Conservation (phyloP, 768 basidiomycete genomes). For the Boletus rubropictus region DNA sequence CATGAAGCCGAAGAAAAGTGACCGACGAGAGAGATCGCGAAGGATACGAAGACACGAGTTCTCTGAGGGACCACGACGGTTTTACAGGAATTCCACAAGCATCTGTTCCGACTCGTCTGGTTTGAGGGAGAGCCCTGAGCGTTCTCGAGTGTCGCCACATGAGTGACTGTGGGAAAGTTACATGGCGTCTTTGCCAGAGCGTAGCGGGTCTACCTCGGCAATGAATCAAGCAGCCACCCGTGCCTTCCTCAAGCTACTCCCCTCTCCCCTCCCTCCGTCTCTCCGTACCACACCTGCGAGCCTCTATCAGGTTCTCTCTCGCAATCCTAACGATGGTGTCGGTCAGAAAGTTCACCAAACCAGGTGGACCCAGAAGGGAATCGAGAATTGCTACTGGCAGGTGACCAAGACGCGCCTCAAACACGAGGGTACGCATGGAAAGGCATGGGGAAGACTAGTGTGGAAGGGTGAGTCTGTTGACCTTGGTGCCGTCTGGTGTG, state of each 20-base stretch:
- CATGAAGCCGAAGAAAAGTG: conserved; percentile 60
- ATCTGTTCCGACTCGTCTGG: conserved; percentile 37
- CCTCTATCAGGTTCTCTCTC: conserved; percentile 67
- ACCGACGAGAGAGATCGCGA: conserved; percentile 52
- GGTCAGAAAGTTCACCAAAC: conserved; percentile 66
- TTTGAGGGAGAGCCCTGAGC: conserved; percentile 1
- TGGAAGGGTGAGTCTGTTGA: conserved; percentile 61
- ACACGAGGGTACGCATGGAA: conserved; percentile 67
- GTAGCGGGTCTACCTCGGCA: background rate
- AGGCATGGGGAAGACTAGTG: conserved; percentile 73
- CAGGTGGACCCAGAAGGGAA: conserved; percentile 67
- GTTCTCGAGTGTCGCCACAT: conserved; percentile 7
- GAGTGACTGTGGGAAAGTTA: conserved; percentile 11
- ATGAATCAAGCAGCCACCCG: conserved; percentile 26
- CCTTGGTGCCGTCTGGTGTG: background rate
- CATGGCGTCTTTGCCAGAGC: background rate
- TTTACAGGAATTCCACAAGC: conserved; percentile 55
- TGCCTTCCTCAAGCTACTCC: conserved; percentile 52
- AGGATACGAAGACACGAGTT: conserved; percentile 73
- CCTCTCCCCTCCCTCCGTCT: conserved; percentile 52
- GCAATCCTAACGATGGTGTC: conserved; percentile 59
- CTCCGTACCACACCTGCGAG: conserved; percentile 54
- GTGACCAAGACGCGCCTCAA: conserved; percentile 71
- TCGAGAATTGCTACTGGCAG: conserved; percentile 65
- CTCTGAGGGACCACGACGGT: conserved; percentile 78